phyloP scores from a whole-genome alignment of 352 stramenopile species.

The Globisporangium alternatum region DNA sequence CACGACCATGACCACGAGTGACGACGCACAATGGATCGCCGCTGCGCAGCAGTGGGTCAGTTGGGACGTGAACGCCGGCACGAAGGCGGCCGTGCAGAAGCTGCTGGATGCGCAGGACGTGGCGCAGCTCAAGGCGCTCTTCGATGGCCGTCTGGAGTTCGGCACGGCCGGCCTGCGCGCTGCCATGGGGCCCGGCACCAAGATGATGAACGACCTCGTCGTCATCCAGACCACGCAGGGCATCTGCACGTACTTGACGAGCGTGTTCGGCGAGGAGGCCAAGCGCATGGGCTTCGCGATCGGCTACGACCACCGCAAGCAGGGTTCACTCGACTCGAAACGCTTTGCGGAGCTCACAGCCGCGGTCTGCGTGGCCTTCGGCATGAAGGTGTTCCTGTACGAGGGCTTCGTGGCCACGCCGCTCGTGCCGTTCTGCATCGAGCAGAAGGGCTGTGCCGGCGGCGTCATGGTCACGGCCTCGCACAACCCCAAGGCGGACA shows the following conservation, averaged over 20 bases:
- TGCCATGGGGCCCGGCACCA: slow-evolving; percentile 85
- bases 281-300: slow-evolving; percentile 83
- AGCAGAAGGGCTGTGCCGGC: slow-evolving; percentile 73
- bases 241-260: slow-evolving; percentile 83
- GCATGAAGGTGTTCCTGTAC: slow-evolving; percentile 91
- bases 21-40: slow-evolving; percentile 46
- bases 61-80: slow-evolving; percentile 86
- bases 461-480: slow-evolving; percentile 95
- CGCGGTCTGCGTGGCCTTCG: slow-evolving; percentile 71
- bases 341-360: slow-evolving; percentile 87
- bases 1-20: slow-evolving; percentile 6
- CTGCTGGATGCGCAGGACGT: slow-evolving; percentile 61
- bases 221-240: slow-evolving; percentile 92
- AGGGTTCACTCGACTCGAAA: slow-evolving; percentile 80
- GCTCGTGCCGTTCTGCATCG: slow-evolving; percentile 88
- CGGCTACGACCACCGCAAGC: slow-evolving; percentile 89
- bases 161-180: slow-evolving; percentile 90
- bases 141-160: slow-evolving; percentile 87
- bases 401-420: slow-evolving; percentile 94
- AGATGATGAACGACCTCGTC: slow-evolving; percentile 92
- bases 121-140: slow-evolving; percentile 55
- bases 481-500: slow-evolving; percentile 98
- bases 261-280: slow-evolving; percentile 65
- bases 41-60: slow-evolving; percentile 71
- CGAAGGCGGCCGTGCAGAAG: slow-evolving; percentile 56